Base-by-base conservation (phyloP, 306 rosid species). In the Trichosanthes cucumerina region DNA sequence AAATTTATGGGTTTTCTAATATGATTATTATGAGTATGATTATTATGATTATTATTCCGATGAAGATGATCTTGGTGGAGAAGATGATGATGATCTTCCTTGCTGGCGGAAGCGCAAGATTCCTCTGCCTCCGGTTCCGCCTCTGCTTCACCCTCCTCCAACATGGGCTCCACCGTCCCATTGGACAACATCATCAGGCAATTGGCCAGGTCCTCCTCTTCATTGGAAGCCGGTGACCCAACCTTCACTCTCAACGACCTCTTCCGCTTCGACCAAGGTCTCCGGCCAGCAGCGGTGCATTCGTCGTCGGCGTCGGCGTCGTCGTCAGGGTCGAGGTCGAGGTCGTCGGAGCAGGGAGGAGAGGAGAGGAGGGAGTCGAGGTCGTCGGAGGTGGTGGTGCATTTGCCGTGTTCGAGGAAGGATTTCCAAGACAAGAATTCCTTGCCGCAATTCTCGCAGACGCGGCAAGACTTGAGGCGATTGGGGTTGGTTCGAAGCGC, bases 131-230 rank as follows among this genome's bases (percentile, higher is more conserved):
- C 66, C 1, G 41, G 97, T 15, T 94, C 98, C 0, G 87, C 88
- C 41, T 62, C 68, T 2, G 68, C 98, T 23, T 95, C 98, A 0
- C 85, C 87, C 74, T 92, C 98, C 0, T 80, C 83, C 0, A 50
- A 83, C 10, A 81, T 80, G 10, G 90, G 91, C 49, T 92, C 88
- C 4, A 85, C 97, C 31, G 85, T 73, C 1, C 92, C 96, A 16
- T 91, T 89, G 0, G 97, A 91, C n/a, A 95, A 77, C 99, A 95
- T 89, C 93, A 92, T 95, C 21, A 92, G 84, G 62, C 97, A 95
- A 68, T 95, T 92, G 0, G 99, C 99, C 0, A 95, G 83, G 58
- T 95, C 97, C 80, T 92, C 97, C n/a, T 92, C 99, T 62, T 95
- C 97, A 21, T 86, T 95, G 0, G 96, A 88, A 9, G 21, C 23